Evolutionary conservation across 345 rosid genomes (phyloP).

Genomic region (Dipteronia dyeriana): DNA sequence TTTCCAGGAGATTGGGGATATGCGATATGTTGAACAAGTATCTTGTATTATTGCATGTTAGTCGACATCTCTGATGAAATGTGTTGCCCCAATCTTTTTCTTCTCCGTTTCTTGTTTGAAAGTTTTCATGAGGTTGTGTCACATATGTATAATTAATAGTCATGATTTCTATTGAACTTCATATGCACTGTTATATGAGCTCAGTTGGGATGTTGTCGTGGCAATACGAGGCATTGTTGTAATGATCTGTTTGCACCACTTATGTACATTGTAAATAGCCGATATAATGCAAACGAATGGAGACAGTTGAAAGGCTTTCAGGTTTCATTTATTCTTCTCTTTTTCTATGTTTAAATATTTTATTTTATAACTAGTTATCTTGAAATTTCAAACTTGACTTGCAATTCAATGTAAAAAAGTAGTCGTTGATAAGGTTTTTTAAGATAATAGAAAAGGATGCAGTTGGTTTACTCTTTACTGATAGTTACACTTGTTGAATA

Average conservation of each 20-base stretch:
- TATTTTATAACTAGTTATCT: background rate
- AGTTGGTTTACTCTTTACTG: background rate
- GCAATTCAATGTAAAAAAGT: background rate
- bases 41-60: no score
- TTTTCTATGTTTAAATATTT: background rate
- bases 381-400: background rate
- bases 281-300: no score
- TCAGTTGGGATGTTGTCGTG: background rate
- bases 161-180: no score
- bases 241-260: background rate
- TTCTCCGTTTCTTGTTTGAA: no score
- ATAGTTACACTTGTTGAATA: background rate
- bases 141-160: no score
- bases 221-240: background rate
- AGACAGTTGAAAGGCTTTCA: background rate
- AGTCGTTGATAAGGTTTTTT: conserved; percentile 2
- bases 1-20: no score
- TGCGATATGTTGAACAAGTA: no score
- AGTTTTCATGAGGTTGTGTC: no score
- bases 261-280: no score
- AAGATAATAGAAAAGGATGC: background rate
- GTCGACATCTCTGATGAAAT: no score
- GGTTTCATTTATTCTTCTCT: background rate
- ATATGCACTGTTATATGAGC: no score
- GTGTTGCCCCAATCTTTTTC: no score